phyloP scores from a whole-genome alignment of 352 stramenopile genomes.

The Globisporangium lucens region DNA sequence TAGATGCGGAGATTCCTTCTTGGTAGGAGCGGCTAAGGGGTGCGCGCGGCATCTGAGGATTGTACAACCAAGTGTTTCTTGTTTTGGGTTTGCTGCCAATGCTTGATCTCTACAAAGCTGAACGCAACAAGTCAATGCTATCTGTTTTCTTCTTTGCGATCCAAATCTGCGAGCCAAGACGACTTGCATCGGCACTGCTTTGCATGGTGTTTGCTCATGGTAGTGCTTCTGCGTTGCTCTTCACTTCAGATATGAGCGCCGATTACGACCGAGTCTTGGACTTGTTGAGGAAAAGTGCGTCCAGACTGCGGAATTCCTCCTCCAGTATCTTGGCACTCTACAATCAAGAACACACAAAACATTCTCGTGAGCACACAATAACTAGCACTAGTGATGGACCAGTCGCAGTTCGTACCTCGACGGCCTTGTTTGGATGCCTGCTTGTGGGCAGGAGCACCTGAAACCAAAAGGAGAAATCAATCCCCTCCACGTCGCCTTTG shows the following conservation, averaged over 20 bases:
- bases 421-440: background rate
- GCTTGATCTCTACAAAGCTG: background rate
- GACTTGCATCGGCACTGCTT: background rate
- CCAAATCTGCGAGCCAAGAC: background rate
- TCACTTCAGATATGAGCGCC: background rate
- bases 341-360: background rate
- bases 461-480: conserved; percentile 30
- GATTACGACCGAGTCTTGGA: background rate
- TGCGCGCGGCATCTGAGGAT: background rate
- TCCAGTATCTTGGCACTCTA: conserved; percentile 15
- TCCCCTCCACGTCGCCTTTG: conserved; percentile 9
- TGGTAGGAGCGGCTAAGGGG: background rate
- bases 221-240: background rate
- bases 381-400: background rate
- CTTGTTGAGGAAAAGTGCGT: conserved; percentile 11
- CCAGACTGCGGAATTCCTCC: conserved; percentile 16
- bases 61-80: background rate
- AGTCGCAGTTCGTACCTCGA: conserved; percentile 16
- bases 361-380: background rate
- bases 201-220: background rate
- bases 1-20: background rate
- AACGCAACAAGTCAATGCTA: background rate
- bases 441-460: conserved; percentile 21
- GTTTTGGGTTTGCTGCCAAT: background rate
- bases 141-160: background rate